Base-by-base conservation (phyloP, 169 alveolate genomes). In the Babesia bigemina region DNA sequence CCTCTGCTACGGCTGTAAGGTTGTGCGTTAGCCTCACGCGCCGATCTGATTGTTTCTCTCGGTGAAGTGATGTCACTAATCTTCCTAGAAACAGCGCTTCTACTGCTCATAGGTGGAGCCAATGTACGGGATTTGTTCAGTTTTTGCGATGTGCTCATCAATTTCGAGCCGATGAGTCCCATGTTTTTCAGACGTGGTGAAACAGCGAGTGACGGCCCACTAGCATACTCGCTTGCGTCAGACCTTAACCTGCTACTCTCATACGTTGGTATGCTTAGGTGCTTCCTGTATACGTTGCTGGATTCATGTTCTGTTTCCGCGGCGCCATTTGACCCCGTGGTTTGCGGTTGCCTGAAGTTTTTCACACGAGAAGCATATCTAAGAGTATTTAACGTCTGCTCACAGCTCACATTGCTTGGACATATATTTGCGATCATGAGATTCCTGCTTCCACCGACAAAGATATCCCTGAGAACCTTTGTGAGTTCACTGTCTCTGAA, bases 391-490 rank as follows among this genome's bases (percentile, higher is more conserved):
- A 98, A 85, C 26, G 99, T 97, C 85, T 98, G 99, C 69, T 98
- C 99, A 69, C 98, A 95, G 63, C 97, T 93, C 21, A 96, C 93
- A 58, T 93, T 86, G 52, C 98, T 93, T 1, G 99, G 99, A 17
- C 99, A 95, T 44, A 98, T 93, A 82, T 97, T 97, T 29, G 99
- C 99, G 36, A 98, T 98, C 99, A 98, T 98, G 36, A 97, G 96
- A 57, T 95, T 95, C 72, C 98, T 94, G 79, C 98, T 95, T 39
- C 87, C 92, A 0, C 99, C 99, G 21, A 96, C 94, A 84, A 98
- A 96, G 36, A 96, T 92, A 76, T 98, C 99, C 73, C 97, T 91
- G 72, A 97, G 88, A 13, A 93, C 97, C 82, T 94, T 92, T 0
- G 99, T 98, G 50, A 98, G 88, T 70, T 97, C 98, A 36, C 98